phyloP scores from a whole-genome alignment of 176 grass and related monocot genomes.

The Puccinellia tenuiflora region DNA sequence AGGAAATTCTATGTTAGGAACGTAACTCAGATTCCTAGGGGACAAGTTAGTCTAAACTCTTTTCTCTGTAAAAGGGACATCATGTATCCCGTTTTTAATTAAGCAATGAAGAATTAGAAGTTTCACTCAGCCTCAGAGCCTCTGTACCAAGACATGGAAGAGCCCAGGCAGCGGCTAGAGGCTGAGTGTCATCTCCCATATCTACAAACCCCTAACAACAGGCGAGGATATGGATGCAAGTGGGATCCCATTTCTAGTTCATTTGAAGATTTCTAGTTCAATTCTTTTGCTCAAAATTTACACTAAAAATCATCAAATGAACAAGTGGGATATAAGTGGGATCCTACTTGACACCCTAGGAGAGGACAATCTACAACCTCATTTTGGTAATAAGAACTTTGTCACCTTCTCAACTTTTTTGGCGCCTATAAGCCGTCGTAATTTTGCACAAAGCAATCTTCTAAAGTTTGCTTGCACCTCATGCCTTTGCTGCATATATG shows the following conservation, averaged over 20 bases:
- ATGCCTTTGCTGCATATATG: conserved; percentile 71
- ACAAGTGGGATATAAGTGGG: too few species aligned
- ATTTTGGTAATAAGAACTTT: neutral
- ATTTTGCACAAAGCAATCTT: conserved; percentile 64
- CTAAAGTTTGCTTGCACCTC: conserved; percentile 71
- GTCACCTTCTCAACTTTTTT: conserved; percentile 94
- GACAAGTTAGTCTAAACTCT: neutral
- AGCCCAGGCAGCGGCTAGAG: neutral
- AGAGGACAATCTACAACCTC: neutral
- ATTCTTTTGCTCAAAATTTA: too few species aligned
- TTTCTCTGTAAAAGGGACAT: neutral
- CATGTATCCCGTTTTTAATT: neutral
- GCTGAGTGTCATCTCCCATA: neutral
- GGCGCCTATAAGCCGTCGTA: conserved; percentile 62
- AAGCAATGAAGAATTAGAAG: neutral
- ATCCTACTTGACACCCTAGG: neutral
- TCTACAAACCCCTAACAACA: neutral
- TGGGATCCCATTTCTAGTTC: too few species aligned
- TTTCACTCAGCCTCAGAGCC: neutral
- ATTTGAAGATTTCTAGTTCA: too few species aligned
- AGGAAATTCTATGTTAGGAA: neutral
- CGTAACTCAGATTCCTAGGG: neutral
- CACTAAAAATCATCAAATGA: too few species aligned
- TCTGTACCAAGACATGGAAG: neutral
- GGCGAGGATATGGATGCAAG: neutral